Percentiles rank a stretch among this genome's conserved stretches.
Conservation (phyloP, 345 rosid species). For the Camelina sativa region DNA sequence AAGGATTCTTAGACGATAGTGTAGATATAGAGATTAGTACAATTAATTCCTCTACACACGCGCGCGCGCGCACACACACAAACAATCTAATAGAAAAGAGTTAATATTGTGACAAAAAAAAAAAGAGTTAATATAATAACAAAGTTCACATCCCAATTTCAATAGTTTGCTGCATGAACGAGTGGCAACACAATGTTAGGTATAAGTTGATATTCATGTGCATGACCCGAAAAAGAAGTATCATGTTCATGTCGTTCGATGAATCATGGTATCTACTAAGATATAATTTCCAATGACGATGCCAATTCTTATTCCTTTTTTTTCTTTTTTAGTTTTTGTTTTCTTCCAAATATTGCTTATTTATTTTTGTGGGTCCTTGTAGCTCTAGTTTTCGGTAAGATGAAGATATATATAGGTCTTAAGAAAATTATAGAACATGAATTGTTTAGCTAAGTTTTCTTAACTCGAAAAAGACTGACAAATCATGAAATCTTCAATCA, state of each 20-base stretch:
- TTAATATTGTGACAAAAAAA: too few species aligned
- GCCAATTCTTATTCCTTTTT: neutral
- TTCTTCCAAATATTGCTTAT: neutral
- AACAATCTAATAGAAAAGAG: neutral
- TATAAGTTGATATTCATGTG: slow-evolving; percentile 27
- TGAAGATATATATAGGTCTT: neutral
- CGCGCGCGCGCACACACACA: too few species aligned
- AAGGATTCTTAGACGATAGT: neutral
- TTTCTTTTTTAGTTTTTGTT: too few species aligned
- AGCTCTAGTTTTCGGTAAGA: slow-evolving; percentile 12
- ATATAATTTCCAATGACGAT: neutral
- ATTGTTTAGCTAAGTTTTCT: neutral
- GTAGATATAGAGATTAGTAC: neutral
- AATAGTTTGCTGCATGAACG: slow-evolving; percentile 20
- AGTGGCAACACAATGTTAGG: slow-evolving; percentile 31
- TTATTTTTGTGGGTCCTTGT: neutral
- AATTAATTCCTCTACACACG: neutral
- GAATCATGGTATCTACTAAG: slow-evolving; percentile 16
- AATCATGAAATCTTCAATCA: neutral
- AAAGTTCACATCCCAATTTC: slow-evolving; percentile 14
- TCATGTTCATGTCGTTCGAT: slow-evolving; percentile 32
- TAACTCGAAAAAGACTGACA: neutral
- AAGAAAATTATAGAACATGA: neutral
- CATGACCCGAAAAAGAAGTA: slow-evolving; percentile 30
- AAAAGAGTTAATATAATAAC: too few species aligned